phyloP scores from a whole-genome alignment of 768 basidiomycete genomes.

The Russula sp. region DNA sequence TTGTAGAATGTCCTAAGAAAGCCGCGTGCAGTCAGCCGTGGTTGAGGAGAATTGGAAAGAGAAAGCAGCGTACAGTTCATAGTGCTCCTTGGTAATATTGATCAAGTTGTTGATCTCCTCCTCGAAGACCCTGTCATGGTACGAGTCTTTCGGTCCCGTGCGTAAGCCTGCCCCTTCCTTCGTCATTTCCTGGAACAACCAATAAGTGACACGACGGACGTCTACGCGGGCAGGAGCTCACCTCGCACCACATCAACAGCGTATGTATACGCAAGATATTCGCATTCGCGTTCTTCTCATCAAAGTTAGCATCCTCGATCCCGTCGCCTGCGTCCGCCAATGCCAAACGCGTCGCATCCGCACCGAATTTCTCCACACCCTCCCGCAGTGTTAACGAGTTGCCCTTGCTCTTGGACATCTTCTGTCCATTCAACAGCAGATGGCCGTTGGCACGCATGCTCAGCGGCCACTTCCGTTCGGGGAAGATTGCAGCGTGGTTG shows the following conservation, averaged over 20 bases:
- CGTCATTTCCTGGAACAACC: constrained; percentile 62
- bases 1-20: constrained; percentile 80
- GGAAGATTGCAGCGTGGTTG: constrained; percentile 92
- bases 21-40: background rate
- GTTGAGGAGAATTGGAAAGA: background rate
- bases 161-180: constrained; percentile 67
- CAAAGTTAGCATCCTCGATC: constrained; percentile 98
- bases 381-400: constrained; percentile 91
- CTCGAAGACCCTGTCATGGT: constrained; percentile 88
- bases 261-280: constrained; percentile 93
- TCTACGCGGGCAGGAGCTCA: constrained; percentile 31
- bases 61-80: constrained; percentile 58
- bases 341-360: constrained; percentile 86
- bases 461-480: constrained; percentile 82
- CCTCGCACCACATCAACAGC: constrained; percentile 87
- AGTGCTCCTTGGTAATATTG: constrained; percentile 73
- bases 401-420: constrained; percentile 97
- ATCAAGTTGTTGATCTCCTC: constrained; percentile 86
- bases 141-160: constrained; percentile 58
- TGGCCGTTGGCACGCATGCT: constrained; percentile 96
- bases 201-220: background rate
- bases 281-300: constrained; percentile 96
- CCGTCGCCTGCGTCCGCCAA: constrained; percentile 97
- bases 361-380: constrained; percentile 90
- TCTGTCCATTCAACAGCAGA: constrained; percentile 94